Evolutionary conservation across 768 basidiomycete species (phyloP), one percentile per base, ranked within the genome.

Genomic region (Lentinula aciculospora): DNA sequence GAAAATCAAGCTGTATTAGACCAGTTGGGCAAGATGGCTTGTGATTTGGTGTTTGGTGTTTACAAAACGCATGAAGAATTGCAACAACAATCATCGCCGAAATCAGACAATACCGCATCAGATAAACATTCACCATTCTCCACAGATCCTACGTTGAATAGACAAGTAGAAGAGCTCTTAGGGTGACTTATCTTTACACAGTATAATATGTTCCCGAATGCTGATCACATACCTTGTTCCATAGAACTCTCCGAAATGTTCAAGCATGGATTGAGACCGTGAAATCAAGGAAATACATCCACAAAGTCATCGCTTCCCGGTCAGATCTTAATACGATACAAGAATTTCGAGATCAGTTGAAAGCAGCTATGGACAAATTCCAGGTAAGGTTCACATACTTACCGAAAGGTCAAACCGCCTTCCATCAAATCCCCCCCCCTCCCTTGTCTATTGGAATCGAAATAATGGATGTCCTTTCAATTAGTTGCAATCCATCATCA

Each of bases 271-370:
- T 53, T 9, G 5, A 21, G 3, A 8, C 7, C 9, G 2, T 23
- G 36, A 23, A 19, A 17, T 39, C 23, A 9, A n/a, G 51, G 13
- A 23, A 25, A 4, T 7, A 19, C 6, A 25, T 39, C 12, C 51
- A 19, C 1, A n/a, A 25, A 39, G 15, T 53, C 23, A 36, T 53
- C 34, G n/a, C 51, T 3, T 53, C 51, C 0, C n/a, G 34, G 10
- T 53, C 51, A 7, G 51, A 53, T 27, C 34, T 53, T 13, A 27
- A 27, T 17, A 8, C 31, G 1, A 53, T 53, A 2, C 51, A 53
- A 19, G 53, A 59, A 1, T 53, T 59, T 23, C 50, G 50, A n/a
- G 58, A 59, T 44, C 31, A 17, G 40, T 25, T 59, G 10, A 54
- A 54, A 3, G 51, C 23, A 8, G 44, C 36, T 7, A 25, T 36